phyloP scores from a whole-genome alignment of 495 filamentous ascomycete genomes.

The Neurospora sp. region DNA sequence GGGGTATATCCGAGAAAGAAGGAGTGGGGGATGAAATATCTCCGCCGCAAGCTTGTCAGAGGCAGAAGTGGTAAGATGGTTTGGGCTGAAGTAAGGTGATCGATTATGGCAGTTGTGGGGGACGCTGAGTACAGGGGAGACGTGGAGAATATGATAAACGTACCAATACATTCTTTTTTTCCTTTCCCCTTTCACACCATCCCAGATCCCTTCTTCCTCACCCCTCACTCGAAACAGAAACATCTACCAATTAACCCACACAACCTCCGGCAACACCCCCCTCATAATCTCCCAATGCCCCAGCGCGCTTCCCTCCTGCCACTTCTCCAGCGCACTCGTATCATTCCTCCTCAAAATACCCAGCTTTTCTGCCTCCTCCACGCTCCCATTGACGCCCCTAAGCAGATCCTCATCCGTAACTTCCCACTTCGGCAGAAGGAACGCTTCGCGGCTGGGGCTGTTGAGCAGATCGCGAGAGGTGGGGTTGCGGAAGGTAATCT shows the following conservation, averaged over 20 bases:
- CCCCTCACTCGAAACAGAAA: neutral
- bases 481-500: conserved; percentile 59
- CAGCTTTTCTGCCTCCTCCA: conserved; percentile 24
- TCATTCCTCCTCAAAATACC: conserved; percentile 44
- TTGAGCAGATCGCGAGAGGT: conserved; percentile 57
- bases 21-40: neutral
- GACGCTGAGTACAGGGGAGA: neutral
- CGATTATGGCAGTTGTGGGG: neutral
- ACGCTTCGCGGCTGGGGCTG: conserved; percentile 55
- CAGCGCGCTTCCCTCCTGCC: conserved; percentile 63
- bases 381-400: neutral
- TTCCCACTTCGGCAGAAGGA: conserved; percentile 66
- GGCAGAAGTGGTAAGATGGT: neutral
- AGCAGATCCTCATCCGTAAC: conserved; percentile 38
- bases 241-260: conserved; percentile 84
- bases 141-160: neutral
- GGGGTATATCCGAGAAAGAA: neutral
- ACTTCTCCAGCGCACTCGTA: conserved; percentile 51
- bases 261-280: conserved; percentile 59
- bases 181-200: neutral
- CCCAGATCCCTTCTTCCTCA: neutral
- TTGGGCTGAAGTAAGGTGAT: neutral
- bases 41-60: neutral
- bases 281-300: conserved; percentile 92
- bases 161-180: neutral